These are phyloP conservation scores for Pulicaria dysenterica DNA, from an alignment of 129 eudicot species.

Conservation along the genomic window DNA sequence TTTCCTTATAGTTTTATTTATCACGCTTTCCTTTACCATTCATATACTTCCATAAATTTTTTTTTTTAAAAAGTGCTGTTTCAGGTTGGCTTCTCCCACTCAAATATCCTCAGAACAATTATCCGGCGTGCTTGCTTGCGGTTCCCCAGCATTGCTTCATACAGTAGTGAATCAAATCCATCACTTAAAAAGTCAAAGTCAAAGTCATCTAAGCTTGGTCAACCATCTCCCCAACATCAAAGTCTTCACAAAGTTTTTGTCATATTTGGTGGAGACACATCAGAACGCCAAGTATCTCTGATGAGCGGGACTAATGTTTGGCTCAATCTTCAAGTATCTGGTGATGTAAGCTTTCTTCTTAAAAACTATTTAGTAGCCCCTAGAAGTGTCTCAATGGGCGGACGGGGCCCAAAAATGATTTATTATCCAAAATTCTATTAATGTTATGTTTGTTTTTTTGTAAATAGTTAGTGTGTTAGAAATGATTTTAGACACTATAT, in stretches of 20 bases:
- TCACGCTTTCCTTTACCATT: background rate
- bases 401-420: no score
- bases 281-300: slow-evolving; percentile 94
- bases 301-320: slow-evolving; percentile 98
- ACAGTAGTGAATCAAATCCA: slow-evolving; percentile 39
- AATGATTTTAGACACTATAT: no score
- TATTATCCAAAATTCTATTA: no score
- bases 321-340: slow-evolving; percentile 78
- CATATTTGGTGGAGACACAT: slow-evolving; percentile 90
- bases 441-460: no score
- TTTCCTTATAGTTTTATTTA: no score
- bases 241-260: slow-evolving; percentile 62
- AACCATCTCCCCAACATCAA: slow-evolving; percentile 32
- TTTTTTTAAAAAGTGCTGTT: slow-evolving; percentile 20
- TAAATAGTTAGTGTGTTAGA: no score
- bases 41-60: slow-evolving; percentile 19
- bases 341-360: slow-evolving; percentile 65
- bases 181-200: slow-evolving; percentile 42
- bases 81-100: slow-evolving; percentile 94
- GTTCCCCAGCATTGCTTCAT: slow-evolving; percentile 56
- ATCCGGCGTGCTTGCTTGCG: slow-evolving; percentile 80
- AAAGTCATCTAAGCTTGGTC: slow-evolving; percentile 36
- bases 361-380: background rate
- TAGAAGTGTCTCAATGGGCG: background rate
- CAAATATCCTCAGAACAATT: slow-evolving; percentile 79